phyloP scores from a whole-genome alignment of 192 early-diverging fungal genomes.

The Paraglomus occultum region DNA sequence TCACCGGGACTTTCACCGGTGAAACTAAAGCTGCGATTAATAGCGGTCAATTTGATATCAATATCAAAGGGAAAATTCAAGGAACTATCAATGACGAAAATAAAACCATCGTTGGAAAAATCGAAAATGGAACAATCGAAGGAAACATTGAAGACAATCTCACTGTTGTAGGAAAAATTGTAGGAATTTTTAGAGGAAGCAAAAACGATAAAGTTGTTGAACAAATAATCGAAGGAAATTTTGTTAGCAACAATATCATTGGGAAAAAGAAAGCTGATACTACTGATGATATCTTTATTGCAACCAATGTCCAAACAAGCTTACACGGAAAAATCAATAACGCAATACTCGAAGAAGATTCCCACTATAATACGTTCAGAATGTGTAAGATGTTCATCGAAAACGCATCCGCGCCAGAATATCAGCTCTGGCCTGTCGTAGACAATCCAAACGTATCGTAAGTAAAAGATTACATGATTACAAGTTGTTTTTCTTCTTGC shows the following conservation, averaged over 20 bases:
- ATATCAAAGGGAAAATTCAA: not conserved
- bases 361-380: conserved; percentile 10
- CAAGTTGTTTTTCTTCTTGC: not conserved
- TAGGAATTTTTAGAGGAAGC: not conserved
- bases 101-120: not conserved
- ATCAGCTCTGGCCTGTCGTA: conserved; percentile 19
- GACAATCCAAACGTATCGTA: conserved; percentile 1
- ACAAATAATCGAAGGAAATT: no score
- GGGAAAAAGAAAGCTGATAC: no score
- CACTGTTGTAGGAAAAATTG: not conserved
- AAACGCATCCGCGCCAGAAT: not conserved
- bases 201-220: no score
- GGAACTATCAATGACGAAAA: not conserved
- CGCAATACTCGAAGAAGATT: no score
- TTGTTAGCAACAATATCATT: no score
- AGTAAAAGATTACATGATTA: not conserved
- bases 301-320: no score
- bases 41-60: no score
- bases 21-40: no score
- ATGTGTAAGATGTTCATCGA: not conserved
- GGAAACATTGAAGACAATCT: not conserved
- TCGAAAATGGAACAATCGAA: conserved; percentile 9
- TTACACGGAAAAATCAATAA: no score
- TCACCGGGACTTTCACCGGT: no score
- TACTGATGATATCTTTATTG: no score